Evolutionary conservation across 257 asterid species (phyloP), one percentile per base, ranked within the genome.

Genomic region (Petunia secreta): DNA sequence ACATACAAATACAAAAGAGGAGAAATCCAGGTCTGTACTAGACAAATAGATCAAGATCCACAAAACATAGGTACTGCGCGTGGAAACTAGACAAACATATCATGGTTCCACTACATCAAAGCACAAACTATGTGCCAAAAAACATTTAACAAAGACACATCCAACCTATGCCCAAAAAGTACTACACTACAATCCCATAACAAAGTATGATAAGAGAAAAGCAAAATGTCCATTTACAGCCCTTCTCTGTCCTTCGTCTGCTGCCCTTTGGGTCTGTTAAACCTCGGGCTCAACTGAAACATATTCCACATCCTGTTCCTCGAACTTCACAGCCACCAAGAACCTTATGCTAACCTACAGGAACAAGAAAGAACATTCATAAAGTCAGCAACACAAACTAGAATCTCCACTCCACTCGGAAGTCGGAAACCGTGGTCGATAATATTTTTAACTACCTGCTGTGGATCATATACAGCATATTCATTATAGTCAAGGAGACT

Each of bases 401-500:
- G 11, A 38, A 11, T 3, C n/a, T 67, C 8, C 3, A 2, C 25
- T 25, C 25, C 25, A 25, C 25, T 25, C 25, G 25, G 25, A 25
- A 25, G 25, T 25, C 25, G 25, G 25, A 25, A 25, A 25, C 25
- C 25, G 25, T 25, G 25, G 25, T 25, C 25, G 25, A 25, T 25
- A 25, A 25, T 25, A 10, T 7, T 64, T 54, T 11, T 7, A 43
- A 64, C 6, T 58, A 92, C 98, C 94, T 91, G 91, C 8, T 90
- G 81, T 7, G 98, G 95, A 79, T 94, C 87, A 43, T 92, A 96
- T 6, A 96, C 92, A 0, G 99, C 99, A 48, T 92, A 94, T 71
- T 96, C 98, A 2, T 92, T 88, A 83, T 89, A 94, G 82, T 91
- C 97, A 0, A 94, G 93, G 3, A 79, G 85, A 64, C 99, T 94